Evolutionary conservation across 2,329 filamentous ascomycete species (phyloP).

Genomic region (Scolecobasidium constrictum): DNA sequence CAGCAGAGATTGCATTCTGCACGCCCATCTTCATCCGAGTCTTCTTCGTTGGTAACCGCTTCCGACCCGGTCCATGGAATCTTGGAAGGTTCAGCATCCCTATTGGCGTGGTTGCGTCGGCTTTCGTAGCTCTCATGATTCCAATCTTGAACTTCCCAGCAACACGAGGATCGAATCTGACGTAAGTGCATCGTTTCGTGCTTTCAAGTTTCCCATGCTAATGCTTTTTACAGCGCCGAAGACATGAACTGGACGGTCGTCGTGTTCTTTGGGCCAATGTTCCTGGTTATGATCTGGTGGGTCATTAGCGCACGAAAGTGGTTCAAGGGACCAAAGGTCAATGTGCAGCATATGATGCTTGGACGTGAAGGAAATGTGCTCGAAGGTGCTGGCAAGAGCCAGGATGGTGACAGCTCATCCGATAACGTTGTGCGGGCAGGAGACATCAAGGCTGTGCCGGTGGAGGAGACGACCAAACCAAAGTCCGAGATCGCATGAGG

Average conservation of each 20-base stretch:
- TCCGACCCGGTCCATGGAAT: slow-evolving; percentile 59
- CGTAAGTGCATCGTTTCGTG: slow-evolving; percentile 21
- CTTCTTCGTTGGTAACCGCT: slow-evolving; percentile 50
- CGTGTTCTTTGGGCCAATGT: slow-evolving; percentile 55
- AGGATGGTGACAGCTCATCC: slow-evolving; percentile 8
- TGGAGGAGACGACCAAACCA: too few species aligned
- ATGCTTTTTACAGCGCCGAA: slow-evolving; percentile 22
- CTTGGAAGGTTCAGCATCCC: slow-evolving; percentile 48
- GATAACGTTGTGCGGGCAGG: neutral
- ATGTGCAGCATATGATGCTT: slow-evolving; percentile 46
- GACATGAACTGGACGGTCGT: slow-evolving; percentile 61
- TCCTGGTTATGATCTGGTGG: slow-evolving; percentile 50
- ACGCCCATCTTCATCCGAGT: slow-evolving; percentile 49
- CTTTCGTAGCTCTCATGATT: slow-evolving; percentile 55
- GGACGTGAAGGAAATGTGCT: slow-evolving; percentile 27
- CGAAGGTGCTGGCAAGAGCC: slow-evolving; percentile 18
- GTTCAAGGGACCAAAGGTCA: slow-evolving; percentile 62
- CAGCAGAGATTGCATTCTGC: slow-evolving; percentile 52
- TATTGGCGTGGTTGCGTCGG: slow-evolving; percentile 45
- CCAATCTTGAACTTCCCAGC: slow-evolving; percentile 57
- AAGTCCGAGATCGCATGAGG: too few species aligned
- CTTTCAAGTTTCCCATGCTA: slow-evolving; percentile 11
- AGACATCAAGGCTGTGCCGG: neutral
- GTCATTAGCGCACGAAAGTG: slow-evolving; percentile 51
- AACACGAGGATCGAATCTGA: slow-evolving; percentile 43